Conservation (phyloP, 352 stramenopile genomes). For the Phytopythium vexans region DNA sequence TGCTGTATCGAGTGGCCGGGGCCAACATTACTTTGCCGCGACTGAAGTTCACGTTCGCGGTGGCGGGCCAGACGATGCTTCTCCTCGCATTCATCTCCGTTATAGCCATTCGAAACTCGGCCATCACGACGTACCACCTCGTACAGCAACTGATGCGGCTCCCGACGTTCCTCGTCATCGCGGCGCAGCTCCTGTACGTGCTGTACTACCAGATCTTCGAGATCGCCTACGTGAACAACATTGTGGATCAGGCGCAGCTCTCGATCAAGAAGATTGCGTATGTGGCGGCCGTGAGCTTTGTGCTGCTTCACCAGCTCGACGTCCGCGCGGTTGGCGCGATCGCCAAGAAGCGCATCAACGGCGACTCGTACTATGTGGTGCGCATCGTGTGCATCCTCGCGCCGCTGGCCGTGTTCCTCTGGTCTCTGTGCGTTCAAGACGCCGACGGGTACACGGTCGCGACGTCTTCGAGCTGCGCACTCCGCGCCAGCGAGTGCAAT, state of each 20-base stretch:
- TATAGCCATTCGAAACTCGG: constrained; percentile 17
- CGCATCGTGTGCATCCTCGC: constrained; percentile 31
- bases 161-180: constrained; percentile 32
- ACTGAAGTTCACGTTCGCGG: constrained; percentile 32
- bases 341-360: constrained; percentile 35
- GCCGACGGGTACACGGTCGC: constrained; percentile 18
- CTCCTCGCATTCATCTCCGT: constrained; percentile 23
- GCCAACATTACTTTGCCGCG: constrained; percentile 19
- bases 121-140: constrained; percentile 26
- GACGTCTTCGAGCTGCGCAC: constrained; percentile 9
- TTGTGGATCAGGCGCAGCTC: constrained; percentile 8
- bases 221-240: constrained; percentile 19
- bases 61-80: constrained; percentile 24
- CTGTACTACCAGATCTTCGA: constrained; percentile 41
- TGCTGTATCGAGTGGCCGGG: constrained; percentile 27
- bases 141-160: constrained; percentile 28
- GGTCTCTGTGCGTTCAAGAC: constrained; percentile 15
- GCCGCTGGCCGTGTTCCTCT: constrained; percentile 20
- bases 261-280: constrained; percentile 33
- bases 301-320: constrained; percentile 32
- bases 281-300: constrained; percentile 19
- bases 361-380: constrained; percentile 30
- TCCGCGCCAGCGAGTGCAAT: constrained; percentile 29
- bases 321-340: constrained; percentile 25
- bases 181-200: constrained; percentile 32